These are phyloP conservation scores for Hirschioporus abietinus DNA, from an alignment of 768 basidiomycete species.

Conservation along the genomic window DNA sequence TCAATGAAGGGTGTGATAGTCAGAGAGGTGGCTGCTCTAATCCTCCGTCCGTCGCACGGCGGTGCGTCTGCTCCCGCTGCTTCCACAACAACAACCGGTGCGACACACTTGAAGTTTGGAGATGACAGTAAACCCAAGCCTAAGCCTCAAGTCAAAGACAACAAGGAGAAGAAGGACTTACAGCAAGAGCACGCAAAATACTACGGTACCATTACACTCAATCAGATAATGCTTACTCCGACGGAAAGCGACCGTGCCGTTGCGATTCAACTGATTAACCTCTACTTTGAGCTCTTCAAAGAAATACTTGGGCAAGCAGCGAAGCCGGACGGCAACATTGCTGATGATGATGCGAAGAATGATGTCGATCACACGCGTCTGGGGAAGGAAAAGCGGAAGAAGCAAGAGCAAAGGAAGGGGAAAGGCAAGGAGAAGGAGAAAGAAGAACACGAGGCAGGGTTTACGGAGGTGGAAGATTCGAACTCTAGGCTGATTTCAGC, in stretches of 20 bases:
- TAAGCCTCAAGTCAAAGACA: slow-evolving; percentile 16
- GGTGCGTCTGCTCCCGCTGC: slow-evolving; percentile 30
- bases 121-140: slow-evolving; percentile 11
- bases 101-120: slow-evolving; percentile 21
- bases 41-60: slow-evolving; percentile 54
- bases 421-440: slow-evolving; percentile 29
- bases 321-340: slow-evolving; percentile 26
- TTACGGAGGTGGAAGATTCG: slow-evolving; percentile 69
- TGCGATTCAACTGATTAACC: slow-evolving; percentile 72
- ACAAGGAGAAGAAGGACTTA: slow-evolving; percentile 29
- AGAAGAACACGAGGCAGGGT: slow-evolving; percentile 48
- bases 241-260: slow-evolving; percentile 63
- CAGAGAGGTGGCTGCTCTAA: slow-evolving; percentile 75
- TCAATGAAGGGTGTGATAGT: slow-evolving; percentile 89
- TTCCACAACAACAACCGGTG: slow-evolving; percentile 40
- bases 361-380: slow-evolving; percentile 26
- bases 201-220: slow-evolving; percentile 90
- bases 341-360: slow-evolving; percentile 20
- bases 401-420: slow-evolving; percentile 24
- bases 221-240: slow-evolving; percentile 75
- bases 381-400: slow-evolving; percentile 11
- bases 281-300: slow-evolving; percentile 93
- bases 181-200: slow-evolving; percentile 77
- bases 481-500: slow-evolving; percentile 85
- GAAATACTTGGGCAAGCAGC: slow-evolving; percentile 60